Evolutionary conservation across 2,329 filamentous ascomycete species (phyloP), one percentile per base, ranked within the genome.

Genomic region (Monosporascus sp.): DNA sequence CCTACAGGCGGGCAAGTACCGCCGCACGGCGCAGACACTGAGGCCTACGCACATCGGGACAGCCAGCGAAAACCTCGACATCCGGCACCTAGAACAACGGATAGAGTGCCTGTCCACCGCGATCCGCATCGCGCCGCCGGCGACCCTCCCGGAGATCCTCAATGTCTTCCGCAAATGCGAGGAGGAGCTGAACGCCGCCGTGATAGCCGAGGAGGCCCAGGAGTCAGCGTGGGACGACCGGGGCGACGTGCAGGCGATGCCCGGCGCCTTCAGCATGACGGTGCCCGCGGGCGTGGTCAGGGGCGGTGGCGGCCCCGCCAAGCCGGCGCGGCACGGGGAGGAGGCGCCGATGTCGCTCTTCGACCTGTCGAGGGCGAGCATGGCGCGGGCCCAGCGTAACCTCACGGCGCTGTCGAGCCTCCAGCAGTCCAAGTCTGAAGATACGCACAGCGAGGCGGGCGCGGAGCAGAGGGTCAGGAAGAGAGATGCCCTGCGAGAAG

Each of bases 71-170:
- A 80, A 85, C 69, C 72, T 77, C 26, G 76, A 84, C 54, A 81
- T 94, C 50, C 81, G 88, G 31, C 85, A 90, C 59, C 75, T 94
- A 1, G 88, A 93, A 62, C 90, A 93, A 66, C 83, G 90, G 22
- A 89, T 91, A 66, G 90, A 93, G 62, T 87, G 91, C 38, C 76
- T 95, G 2, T 85, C 87, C 1, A 85, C 87, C 14, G 88, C 90
- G 1, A 76, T 94, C 19, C 80, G 90, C 8, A 81, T 92, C 49
- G 88, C 89, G 0, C 90, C 90, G 1, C 73, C 84, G 0, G 74
- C 79, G 0, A 83, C 87, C 14, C 77, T 94, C 0, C 85, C 88
- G 55, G 87, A 91, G 59, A 88, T 94, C 16, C 73, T 94, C 3
- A 85, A 84, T 49, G 85, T 83, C 1, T 94, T 88, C 76, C 83